A percentile compares a stretch with the other conserved stretches of the same genome.
These are phyloP conservation scores for Xerocomellus dryophilus DNA, from an alignment of 768 basidiomycete genomes.

Conservation along the genomic window DNA sequence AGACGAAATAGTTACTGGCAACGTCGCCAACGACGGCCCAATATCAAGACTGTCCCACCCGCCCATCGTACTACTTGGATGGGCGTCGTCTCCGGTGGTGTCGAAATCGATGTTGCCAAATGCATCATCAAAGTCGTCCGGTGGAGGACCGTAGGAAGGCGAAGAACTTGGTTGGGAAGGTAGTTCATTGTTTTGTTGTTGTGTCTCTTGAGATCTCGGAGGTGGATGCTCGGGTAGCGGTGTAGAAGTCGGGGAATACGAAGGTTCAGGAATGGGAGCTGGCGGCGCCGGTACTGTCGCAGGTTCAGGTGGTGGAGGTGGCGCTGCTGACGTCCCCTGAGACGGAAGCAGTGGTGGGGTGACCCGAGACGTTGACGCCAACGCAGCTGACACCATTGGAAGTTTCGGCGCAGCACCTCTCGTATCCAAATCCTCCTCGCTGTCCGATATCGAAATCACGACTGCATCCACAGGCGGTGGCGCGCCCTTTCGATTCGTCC, in stretches of 20 bases:
- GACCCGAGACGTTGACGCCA: neutral
- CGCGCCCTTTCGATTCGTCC: neutral
- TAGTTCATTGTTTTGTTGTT: neutral
- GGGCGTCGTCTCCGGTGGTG: neutral
- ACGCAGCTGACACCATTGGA: neutral
- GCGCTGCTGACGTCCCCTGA: neutral
- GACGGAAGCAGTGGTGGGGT: neutral
- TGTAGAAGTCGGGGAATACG: neutral
- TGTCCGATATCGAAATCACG: constrained; percentile 32
- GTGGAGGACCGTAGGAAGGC: constrained; percentile 1
- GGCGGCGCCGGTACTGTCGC: neutral
- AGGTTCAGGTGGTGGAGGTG: neutral
- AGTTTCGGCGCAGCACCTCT: neutral
- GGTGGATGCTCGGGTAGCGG: neutral
- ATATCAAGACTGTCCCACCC: constrained; percentile 9
- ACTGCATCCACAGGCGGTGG: constrained; percentile 18
- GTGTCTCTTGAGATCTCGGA: neutral
- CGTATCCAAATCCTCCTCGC: constrained; percentile 14
- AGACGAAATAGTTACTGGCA: neutral
- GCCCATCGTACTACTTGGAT: neutral
- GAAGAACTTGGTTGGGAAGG: neutral
- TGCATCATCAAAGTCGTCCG: constrained; percentile 14
- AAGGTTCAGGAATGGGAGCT: neutral
- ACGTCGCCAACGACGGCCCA: constrained; percentile 3
- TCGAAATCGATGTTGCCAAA: constrained; percentile 15